These are phyloP conservation scores for Chaetoscypha palmicola DNA, from an alignment of 2,329 filamentous ascomycete species.

Conservation along the genomic window DNA sequence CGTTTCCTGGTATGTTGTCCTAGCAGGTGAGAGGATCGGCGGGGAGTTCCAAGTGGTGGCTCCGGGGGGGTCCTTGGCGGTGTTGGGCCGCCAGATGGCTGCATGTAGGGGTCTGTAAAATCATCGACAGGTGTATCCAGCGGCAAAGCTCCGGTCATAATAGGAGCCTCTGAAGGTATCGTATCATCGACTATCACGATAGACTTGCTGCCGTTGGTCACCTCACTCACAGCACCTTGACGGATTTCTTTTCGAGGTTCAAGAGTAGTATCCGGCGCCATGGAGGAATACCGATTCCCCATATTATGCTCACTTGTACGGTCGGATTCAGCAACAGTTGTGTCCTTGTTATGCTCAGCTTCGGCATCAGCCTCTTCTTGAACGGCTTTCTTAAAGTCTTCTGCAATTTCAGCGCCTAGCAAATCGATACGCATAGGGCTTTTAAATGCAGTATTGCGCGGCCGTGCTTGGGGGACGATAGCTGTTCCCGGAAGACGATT, in stretches of 20 bases:
- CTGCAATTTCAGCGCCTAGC: conserved; percentile 68
- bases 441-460: conserved; percentile 37
- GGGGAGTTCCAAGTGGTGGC: conserved; percentile 38
- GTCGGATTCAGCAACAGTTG: conserved; percentile 22
- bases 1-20: conserved; percentile 35
- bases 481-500: conserved; percentile 54
- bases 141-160: conserved; percentile 40
- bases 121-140: conserved; percentile 44
- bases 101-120: conserved; percentile 46
- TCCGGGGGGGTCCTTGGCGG: conserved; percentile 56
- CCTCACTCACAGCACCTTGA: conserved; percentile 20
- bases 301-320: conserved; percentile 14
- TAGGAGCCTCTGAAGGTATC: conserved; percentile 40
- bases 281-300: conserved; percentile 20
- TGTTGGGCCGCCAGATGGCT: conserved; percentile 46
- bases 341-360: conserved; percentile 27
- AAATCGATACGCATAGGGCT: conserved; percentile 68
- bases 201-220: conserved; percentile 75
- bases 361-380: conserved; percentile 56
- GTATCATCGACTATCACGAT: conserved; percentile 70
- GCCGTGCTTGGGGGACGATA: conserved; percentile 49
- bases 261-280: conserved; percentile 23
- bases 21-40: conserved; percentile 49
- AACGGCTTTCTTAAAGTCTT: conserved; percentile 72
- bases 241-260: conserved; percentile 12